Conservation (phyloP, 352 stramenopile species). For the Globisporangium sylvaticum region DNA sequence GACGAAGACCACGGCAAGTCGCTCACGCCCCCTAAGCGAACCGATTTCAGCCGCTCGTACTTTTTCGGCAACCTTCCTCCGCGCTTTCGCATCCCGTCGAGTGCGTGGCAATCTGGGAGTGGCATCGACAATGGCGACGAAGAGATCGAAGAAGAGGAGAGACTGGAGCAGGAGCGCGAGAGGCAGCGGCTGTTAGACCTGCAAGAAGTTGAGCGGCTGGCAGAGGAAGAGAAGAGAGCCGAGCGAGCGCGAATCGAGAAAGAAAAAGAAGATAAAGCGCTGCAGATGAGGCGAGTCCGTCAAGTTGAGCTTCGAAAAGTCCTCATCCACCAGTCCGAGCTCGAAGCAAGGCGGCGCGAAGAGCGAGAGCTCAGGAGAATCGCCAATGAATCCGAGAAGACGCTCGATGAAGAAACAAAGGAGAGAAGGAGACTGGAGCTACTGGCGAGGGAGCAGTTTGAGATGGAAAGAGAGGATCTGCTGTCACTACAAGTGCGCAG, state of each 20-base stretch:
- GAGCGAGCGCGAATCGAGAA: constrained; percentile 53
- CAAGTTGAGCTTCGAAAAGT: constrained; percentile 60
- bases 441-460: constrained; percentile 28
- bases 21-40: constrained; percentile 47
- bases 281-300: constrained; percentile 43
- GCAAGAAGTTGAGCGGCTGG: constrained; percentile 51
- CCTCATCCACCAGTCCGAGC: constrained; percentile 43
- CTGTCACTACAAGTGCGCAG: constrained; percentile 22
- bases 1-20: constrained; percentile 41
- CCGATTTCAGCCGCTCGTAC: constrained; percentile 65
- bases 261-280: constrained; percentile 54
- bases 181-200: constrained; percentile 56
- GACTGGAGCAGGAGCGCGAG: constrained; percentile 48
- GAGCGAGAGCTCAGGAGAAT: constrained; percentile 29
- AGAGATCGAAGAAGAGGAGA: constrained; percentile 67
- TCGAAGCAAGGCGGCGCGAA: constrained; percentile 35
- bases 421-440: constrained; percentile 25
- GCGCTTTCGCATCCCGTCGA: constrained; percentile 37
- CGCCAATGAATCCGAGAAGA: constrained; percentile 16
- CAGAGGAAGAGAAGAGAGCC: constrained; percentile 48
- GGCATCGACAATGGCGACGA: constrained; percentile 72
- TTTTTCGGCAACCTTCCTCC: constrained; percentile 65
- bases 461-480: constrained; percentile 49
- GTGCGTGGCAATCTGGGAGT: constrained; percentile 49
- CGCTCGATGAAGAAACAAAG: constrained; percentile 37